These are phyloP conservation scores for Albifimbria verrucaria DNA, from an alignment of 2,329 filamentous ascomycete species.

Conservation along the genomic window DNA sequence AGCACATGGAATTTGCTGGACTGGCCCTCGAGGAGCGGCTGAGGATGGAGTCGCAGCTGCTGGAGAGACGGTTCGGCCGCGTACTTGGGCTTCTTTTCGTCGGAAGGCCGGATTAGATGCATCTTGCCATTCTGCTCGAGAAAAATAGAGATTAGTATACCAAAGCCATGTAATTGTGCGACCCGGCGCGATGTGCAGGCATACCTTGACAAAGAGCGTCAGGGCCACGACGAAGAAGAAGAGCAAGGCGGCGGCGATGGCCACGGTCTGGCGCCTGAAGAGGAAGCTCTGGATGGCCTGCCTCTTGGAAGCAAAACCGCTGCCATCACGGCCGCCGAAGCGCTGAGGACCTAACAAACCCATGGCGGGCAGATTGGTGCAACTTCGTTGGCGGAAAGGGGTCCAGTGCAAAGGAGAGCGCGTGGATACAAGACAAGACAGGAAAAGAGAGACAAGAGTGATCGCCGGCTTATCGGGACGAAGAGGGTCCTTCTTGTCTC, in stretches of 20 bases:
- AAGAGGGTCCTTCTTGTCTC: no score
- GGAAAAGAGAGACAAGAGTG: no score
- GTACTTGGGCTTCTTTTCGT: not conserved
- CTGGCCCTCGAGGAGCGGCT: slow-evolving; percentile 1
- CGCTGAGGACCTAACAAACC: not conserved
- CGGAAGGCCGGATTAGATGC: not conserved
- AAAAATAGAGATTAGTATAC: no score
- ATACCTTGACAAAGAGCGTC: not conserved
- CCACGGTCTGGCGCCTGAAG: not conserved
- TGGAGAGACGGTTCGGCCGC: slow-evolving; percentile 1
- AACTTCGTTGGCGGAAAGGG: not conserved
- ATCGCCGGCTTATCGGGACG: no score
- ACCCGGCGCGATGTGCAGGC: no score
- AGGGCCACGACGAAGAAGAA: not conserved
- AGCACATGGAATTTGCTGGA: slow-evolving; percentile 19
- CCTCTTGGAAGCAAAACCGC: not conserved
- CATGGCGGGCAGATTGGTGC: not conserved
- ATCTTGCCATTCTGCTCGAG: not conserved
- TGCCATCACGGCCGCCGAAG: not conserved
- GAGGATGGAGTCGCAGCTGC: not conserved
- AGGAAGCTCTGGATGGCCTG: not conserved
- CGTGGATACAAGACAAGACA: no score
- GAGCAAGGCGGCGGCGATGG: not conserved
- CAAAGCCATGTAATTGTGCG: no score
- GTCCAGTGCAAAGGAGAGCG: not conserved